Conservation (phyloP, 129 eudicot genomes). For the carrot (Daucus carota) region DNA sequence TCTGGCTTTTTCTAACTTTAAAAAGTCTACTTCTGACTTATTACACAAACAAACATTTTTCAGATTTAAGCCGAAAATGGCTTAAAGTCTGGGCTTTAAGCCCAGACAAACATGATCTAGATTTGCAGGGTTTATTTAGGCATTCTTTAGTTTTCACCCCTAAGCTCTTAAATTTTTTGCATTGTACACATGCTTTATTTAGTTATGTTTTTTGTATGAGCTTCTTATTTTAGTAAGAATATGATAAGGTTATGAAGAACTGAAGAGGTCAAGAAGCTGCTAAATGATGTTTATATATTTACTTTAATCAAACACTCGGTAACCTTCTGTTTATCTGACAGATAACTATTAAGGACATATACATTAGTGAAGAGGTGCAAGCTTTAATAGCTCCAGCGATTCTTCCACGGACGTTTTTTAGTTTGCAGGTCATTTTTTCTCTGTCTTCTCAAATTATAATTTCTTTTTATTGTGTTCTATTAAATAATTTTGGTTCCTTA, state of each 20-base stretch:
- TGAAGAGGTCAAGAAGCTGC: not conserved
- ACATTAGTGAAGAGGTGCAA: constrained; percentile 76
- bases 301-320: not conserved
- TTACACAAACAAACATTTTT: no score
- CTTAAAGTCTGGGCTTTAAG: no score
- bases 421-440: constrained; percentile 46
- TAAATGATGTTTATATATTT: not conserved
- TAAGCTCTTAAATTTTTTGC: not conserved
- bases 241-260: not conserved
- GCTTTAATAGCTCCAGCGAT: constrained; percentile 87
- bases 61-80: no score
- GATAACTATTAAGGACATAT: constrained; percentile 73
- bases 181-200: not conserved
- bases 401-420: constrained; percentile 66
- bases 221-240: not conserved
- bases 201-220: not conserved
- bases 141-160: no score
- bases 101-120: no score
- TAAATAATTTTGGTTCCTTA: not conserved
- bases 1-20: no score
- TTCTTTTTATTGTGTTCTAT: not conserved
- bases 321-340: constrained; percentile 24
- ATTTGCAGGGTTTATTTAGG: no score
- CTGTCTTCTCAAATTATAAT: no score
- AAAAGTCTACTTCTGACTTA: no score